A percentile compares a stretch with the other conserved stretches of the same genome.
These are phyloP conservation scores for Microsporum ferrugineum DNA, from an alignment of 2,329 filamentous ascomycete genomes.

Conservation along the genomic window DNA sequence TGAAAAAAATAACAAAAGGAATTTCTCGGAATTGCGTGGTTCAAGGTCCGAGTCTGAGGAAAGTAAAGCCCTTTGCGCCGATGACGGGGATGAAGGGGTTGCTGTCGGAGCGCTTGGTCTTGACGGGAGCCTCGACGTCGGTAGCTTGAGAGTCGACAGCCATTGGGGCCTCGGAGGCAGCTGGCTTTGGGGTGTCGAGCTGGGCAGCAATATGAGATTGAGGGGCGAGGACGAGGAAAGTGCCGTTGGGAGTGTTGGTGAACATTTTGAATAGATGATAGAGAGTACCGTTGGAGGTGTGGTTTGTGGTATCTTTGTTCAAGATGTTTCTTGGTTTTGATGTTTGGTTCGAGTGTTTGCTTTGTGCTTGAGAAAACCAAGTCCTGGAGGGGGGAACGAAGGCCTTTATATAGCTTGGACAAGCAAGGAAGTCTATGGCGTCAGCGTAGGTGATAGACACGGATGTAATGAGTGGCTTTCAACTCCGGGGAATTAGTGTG, in stretches of 20 bases:
- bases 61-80: conserved; percentile 7
- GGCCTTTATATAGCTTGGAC: background rate
- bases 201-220: conserved; percentile 11
- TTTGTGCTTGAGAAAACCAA: background rate
- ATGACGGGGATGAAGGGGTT: conserved; percentile 8
- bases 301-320: background rate
- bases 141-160: background rate
- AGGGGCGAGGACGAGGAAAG: conserved; percentile 16
- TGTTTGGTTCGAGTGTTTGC: background rate
- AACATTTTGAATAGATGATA: conserved; percentile 11
- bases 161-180: background rate
- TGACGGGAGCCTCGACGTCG: background rate
- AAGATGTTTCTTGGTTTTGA: background rate
- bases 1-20: background rate
- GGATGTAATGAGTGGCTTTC: background rate
- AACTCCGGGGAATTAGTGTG: background rate
- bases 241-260: conserved; percentile 13
- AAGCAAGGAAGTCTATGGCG: background rate
- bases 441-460: background rate
- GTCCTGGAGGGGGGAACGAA: background rate
- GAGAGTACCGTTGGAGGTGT: background rate
- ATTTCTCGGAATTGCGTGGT: background rate
- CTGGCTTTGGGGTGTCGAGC: conserved; percentile 2
- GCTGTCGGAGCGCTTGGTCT: conserved; percentile 12
- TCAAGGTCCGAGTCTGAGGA: conserved; percentile 14